Evolutionary conservation across 306 rosid genomes (phyloP).

Genomic region (Purshia tridentata): DNA sequence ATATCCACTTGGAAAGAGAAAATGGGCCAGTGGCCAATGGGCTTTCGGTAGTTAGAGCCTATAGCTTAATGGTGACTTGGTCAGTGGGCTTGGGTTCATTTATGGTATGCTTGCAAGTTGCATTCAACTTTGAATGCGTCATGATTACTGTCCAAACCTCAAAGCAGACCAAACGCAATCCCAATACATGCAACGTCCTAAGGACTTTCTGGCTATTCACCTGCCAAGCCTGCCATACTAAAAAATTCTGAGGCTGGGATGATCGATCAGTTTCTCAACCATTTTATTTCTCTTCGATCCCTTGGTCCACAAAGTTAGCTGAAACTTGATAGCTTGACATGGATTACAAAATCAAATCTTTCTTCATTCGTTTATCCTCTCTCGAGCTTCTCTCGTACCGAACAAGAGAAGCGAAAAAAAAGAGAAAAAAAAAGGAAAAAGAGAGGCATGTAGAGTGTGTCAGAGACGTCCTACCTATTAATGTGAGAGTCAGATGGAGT

Average conservation of each 20-base stretch:
- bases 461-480: no score
- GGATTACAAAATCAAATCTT: background rate
- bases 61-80: background rate
- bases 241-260: no score
- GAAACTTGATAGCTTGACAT: background rate
- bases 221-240: background rate
- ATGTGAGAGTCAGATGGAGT: no score
- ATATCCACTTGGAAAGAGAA: background rate
- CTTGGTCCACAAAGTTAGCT: background rate
- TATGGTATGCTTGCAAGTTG: background rate
- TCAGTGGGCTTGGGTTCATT: conserved; percentile 8
- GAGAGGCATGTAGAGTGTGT: no score
- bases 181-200: background rate
- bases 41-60: background rate
- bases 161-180: conserved; percentile 2
- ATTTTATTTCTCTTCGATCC: no score
- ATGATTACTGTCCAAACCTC: background rate
- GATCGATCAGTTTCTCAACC: no score
- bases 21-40: conserved; percentile 10
- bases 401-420: no score
- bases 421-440: no score
- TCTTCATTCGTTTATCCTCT: background rate
- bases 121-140: background rate
- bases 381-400: no score
- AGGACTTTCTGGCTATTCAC: background rate